Evolutionary conservation across 768 basidiomycete genomes (phyloP).

Genomic region (Hygrocybe punicea): DNA sequence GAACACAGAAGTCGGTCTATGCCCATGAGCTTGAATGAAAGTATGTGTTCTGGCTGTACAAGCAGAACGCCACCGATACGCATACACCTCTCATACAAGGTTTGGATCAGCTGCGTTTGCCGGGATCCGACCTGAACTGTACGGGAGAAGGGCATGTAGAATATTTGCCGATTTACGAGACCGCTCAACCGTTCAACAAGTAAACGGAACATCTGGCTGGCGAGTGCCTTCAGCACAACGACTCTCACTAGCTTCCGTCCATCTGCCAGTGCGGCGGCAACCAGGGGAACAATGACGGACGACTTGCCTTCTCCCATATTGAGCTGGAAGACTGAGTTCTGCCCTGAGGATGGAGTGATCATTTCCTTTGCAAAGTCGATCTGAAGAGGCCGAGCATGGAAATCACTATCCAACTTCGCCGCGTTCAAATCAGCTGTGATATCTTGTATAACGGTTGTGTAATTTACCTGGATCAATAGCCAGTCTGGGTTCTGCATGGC

Average conservation of each 20-base stretch:
- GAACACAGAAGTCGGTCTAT: slow-evolving; percentile 34
- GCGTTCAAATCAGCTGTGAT: background rate
- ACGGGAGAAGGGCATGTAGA: slow-evolving; percentile 50
- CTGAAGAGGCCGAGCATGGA: slow-evolving; percentile 45
- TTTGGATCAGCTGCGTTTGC: slow-evolving; percentile 22
- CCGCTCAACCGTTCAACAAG: slow-evolving; percentile 43
- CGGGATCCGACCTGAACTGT: slow-evolving; percentile 22
- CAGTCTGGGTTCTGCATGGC: background rate
- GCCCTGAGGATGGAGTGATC: slow-evolving; percentile 37
- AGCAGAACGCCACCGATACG: slow-evolving; percentile 44
- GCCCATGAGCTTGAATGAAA: slow-evolving; percentile 49
- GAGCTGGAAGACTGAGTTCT: slow-evolving; percentile 45
- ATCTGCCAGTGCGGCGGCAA: slow-evolving; percentile 40
- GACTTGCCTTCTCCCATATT: slow-evolving; percentile 62
- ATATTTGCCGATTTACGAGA: slow-evolving; percentile 46
- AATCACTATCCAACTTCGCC: slow-evolving; percentile 43
- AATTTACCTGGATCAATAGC: background rate
- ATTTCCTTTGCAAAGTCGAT: slow-evolving; percentile 42
- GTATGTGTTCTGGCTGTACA: slow-evolving; percentile 51
- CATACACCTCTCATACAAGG: slow-evolving; percentile 40
- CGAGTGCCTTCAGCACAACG: slow-evolving; percentile 47
- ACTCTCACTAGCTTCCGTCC: slow-evolving; percentile 45
- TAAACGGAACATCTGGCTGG: slow-evolving; percentile 48
- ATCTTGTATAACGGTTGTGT: too few species aligned
- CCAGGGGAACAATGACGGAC: slow-evolving; percentile 49